These are phyloP conservation scores for Lipomyces kockii DNA, from an alignment of 805 yeast genomes.

Conservation along the genomic window DNA sequence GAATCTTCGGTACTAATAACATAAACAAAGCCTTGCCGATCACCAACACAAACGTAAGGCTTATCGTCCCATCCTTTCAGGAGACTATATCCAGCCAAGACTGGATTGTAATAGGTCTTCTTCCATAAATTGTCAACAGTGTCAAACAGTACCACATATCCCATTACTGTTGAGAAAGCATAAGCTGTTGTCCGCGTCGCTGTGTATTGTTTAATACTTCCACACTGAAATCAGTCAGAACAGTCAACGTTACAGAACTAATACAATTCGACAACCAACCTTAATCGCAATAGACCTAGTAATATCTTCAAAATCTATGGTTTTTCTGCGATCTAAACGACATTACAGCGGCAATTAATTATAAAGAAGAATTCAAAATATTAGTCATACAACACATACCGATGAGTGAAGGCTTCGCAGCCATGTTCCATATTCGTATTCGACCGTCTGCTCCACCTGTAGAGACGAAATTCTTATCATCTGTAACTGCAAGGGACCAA, in stretches of 20 bases:
- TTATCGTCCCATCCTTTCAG: conserved; percentile 48
- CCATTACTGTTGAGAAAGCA: conserved; percentile 43
- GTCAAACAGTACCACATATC: conserved; percentile 26
- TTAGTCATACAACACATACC: conserved; percentile 1
- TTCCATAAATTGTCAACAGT: conserved; percentile 42
- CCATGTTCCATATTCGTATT: conserved; percentile 58
- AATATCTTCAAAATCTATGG: conserved; percentile 39
- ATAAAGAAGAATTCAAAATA: neutral
- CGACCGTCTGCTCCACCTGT: conserved; percentile 97
- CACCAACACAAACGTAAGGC: conserved; percentile 37
- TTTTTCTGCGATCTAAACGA: conserved; percentile 2
- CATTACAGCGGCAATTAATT: neutral
- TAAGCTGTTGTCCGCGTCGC: neutral
- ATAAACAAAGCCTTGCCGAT: conserved; percentile 44
- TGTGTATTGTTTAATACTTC: conserved; percentile 26
- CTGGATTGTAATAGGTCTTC: conserved; percentile 37
- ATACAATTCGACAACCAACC: neutral
- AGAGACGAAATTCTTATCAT: conserved; percentile 57
- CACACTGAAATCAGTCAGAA: conserved; percentile 11
- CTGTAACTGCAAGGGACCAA: conserved; percentile 71
- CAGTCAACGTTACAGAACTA: neutral
- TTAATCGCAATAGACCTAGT: neutral
- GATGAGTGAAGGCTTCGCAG: conserved; percentile 9
- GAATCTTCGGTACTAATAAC: conserved; percentile 31
- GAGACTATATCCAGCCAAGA: conserved; percentile 50